phyloP scores from a whole-genome alignment of 73 alveolate species.

The Paramecium tetraurelia region DNA sequence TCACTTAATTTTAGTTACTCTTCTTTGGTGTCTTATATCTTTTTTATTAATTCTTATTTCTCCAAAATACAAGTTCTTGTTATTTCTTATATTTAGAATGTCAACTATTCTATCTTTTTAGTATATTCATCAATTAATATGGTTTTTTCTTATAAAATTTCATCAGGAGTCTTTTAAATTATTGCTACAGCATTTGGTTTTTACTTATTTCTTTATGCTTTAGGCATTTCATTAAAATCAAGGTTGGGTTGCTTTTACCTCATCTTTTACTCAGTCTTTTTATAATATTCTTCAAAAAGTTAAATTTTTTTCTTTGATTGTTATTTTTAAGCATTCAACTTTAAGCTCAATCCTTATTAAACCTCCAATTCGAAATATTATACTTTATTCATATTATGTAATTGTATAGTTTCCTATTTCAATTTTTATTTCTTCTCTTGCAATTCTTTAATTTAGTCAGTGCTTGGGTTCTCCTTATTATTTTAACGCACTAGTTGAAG shows the following conservation, averaged over 20 bases:
- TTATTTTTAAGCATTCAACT: neutral
- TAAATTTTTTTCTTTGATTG: neutral
- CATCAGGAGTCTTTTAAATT: slow-evolving; percentile 6
- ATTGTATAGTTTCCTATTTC: neutral
- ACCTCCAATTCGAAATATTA: slow-evolving; percentile 3
- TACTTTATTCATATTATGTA: slow-evolving; percentile 19
- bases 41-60: slow-evolving; percentile 23
- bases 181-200: slow-evolving; percentile 6
- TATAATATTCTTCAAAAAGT: slow-evolving; percentile 19
- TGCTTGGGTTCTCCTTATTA: neutral
- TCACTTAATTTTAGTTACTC: slow-evolving; percentile 21
- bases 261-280: slow-evolving; percentile 10
- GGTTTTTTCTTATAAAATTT: slow-evolving; percentile 1
- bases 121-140: slow-evolving; percentile 21
- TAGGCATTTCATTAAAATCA: slow-evolving; percentile 41
- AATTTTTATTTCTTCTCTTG: neutral
- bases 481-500: neutral
- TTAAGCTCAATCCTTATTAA: neutral
- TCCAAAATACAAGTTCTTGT: slow-evolving; percentile 46
- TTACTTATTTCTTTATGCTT: slow-evolving; percentile 7
- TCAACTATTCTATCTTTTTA: slow-evolving; percentile 18
- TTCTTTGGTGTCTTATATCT: slow-evolving; percentile 22
- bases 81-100: slow-evolving; percentile 39
- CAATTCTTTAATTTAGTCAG: neutral
- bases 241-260: slow-evolving; percentile 10